Conservation (phyloP, 805 yeast genomes). For the Lipomyces mesembrius region DNA sequence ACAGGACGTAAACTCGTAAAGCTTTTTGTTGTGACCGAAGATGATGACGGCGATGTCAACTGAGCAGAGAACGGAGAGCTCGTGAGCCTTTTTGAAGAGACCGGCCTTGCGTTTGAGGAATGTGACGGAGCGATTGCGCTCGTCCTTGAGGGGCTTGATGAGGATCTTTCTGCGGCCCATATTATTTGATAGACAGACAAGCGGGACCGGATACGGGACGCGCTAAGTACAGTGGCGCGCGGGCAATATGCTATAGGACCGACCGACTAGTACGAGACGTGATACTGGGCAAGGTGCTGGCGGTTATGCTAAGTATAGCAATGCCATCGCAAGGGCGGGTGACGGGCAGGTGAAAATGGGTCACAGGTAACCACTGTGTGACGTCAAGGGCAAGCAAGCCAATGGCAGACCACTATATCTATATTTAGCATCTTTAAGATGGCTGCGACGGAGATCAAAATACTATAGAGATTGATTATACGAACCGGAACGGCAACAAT, state of each 20-base stretch:
- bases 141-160: conserved; percentile 87
- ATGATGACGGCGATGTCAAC: conserved; percentile 92
- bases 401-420: no score
- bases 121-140: conserved; percentile 73
- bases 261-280: not conserved
- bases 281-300: conserved; percentile 7
- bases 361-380: not conserved
- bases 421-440: no score
- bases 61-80: conserved; percentile 85
- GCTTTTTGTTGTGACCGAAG: conserved; percentile 73
- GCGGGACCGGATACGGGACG: not conserved
- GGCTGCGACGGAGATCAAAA: no score
- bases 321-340: not conserved
- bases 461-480: no score
- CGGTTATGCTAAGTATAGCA: conserved; percentile 25
- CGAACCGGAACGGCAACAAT: no score
- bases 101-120: conserved; percentile 96
- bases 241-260: not conserved
- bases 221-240: not conserved
- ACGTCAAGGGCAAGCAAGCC: not conserved
- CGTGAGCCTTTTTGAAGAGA: conserved; percentile 78
- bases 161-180: conserved; percentile 99
- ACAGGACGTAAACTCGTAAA: conserved; percentile 82
- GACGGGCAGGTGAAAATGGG: not conserved
- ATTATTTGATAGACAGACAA: not conserved